phyloP scores from a whole-genome alignment of 2,329 filamentous ascomycete genomes.

The Hortaea sp. region DNA sequence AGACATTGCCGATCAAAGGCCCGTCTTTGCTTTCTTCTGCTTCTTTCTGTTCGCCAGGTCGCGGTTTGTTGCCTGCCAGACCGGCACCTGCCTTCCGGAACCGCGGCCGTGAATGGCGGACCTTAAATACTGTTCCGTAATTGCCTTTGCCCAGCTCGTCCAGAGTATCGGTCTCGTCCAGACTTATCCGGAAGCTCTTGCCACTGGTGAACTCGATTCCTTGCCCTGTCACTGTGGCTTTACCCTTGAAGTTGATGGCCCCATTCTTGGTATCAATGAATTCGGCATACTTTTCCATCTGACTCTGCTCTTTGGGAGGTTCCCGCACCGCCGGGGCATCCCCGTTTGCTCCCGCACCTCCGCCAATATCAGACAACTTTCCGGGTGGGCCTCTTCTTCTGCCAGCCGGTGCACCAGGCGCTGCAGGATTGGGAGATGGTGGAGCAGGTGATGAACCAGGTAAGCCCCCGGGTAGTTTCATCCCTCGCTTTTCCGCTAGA shows the following conservation, averaged over 20 bases:
- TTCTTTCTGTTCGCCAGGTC: constrained; percentile 14
- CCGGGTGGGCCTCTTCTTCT: constrained; percentile 32
- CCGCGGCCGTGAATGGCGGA: constrained; percentile 67
- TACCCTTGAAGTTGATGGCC: constrained; percentile 84
- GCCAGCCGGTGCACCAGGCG: constrained; percentile 16
- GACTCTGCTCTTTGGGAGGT: constrained; percentile 20
- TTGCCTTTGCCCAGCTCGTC: constrained; percentile 96
- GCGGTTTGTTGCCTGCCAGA: constrained; percentile 47
- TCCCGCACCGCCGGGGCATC: constrained; percentile 9
- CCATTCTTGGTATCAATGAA: constrained; percentile 88
- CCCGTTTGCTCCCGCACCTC: constrained; percentile 21
- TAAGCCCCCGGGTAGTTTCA: constrained; percentile 51
- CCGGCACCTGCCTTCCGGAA: constrained; percentile 52
- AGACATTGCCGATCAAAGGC: neutral
- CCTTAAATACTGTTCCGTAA: constrained; percentile 96
- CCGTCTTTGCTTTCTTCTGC: constrained; percentile 18
- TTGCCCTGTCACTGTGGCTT: constrained; percentile 76
- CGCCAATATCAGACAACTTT: constrained; percentile 36
- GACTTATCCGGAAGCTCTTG: constrained; percentile 80
- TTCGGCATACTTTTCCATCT: constrained; percentile 60
- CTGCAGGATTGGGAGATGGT: constrained; percentile 32
- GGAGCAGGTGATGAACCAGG: constrained; percentile 28
- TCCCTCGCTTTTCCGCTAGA: constrained; percentile 57
- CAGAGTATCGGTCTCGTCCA: constrained; percentile 88
- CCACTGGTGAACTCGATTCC: constrained; percentile 91